Evolutionary conservation across 192 early-diverging fungal species (phyloP), one percentile per base, ranked within the genome.

Genomic region (Coemansia umbellata): DNA sequence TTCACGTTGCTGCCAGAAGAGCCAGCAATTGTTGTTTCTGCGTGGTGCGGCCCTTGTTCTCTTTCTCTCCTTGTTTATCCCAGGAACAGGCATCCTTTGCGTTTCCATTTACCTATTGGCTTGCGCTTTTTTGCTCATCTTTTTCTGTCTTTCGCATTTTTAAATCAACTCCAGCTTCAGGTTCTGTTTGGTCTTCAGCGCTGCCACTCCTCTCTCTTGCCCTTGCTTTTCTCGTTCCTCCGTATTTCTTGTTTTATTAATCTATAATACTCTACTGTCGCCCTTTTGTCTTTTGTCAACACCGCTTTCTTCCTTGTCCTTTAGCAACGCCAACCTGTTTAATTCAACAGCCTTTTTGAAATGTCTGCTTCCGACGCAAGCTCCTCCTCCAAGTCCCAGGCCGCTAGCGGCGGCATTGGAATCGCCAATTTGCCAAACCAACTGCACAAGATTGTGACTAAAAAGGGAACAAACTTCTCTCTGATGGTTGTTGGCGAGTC

Each of bases 381-480:
- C 65, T 49, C 55, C 41, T 49, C 58, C 10, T 32, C 67, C 45
- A 57, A 62, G 59, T 27, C 72, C 43, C 60, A 63, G 61, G 37
- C 60, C 53, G 44, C 63, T 35, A 56, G 32, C 41, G 74, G 67
- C n/a, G 86, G 85, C 64, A 90, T 94, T 60, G 96, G 96, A 43
- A 95, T 99, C 72, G 92, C 92, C 74, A 93, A 95, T 83, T 78
- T 99, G 63, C 94, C 96, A 50, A 99, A 99, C 82, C 96, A 99
- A 80, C 83, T 88, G 45, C 96, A 99, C 78, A 90, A 91, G 79
- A 95, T 99, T 82, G 96, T 94, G 53, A 93, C 93, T 58, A 87
- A 94, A 74, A 87, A 92, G 70, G 96, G 96, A 28, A 85, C 93
- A 42, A 90, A 91, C 83, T 95, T 94, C 65, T 95, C 93, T 45